phyloP scores from a whole-genome alignment of 1,139 yeast genomes.

The Debaryomyces fabryi region DNA sequence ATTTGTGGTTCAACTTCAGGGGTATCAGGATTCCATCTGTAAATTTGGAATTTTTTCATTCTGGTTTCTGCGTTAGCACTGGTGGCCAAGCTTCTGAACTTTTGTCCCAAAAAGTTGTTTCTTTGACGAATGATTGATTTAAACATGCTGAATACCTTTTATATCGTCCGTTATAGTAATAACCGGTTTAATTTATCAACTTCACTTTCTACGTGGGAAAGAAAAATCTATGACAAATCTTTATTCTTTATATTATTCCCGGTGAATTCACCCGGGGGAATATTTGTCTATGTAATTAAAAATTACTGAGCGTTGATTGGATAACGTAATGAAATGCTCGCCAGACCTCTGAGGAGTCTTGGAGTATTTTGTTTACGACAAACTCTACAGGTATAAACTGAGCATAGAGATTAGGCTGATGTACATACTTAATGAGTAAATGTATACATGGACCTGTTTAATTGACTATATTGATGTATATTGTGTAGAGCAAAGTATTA shows the following conservation, averaged over 20 bases:
- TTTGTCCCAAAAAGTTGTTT: constrained; percentile 10
- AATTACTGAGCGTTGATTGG: constrained; percentile 7
- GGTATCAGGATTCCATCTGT: constrained; percentile 98
- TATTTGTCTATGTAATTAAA: constrained; percentile 4
- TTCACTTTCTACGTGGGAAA: not conserved
- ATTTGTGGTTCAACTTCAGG: constrained; percentile 91
- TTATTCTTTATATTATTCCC: constrained; percentile 7
- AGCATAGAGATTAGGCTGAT: not conserved
- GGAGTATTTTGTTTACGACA: not conserved
- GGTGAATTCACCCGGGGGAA: constrained; percentile 8
- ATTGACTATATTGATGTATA: not conserved
- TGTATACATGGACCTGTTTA: not conserved
- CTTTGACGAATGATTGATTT: constrained; percentile 34
- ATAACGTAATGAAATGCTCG: constrained; percentile 1
- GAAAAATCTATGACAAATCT: constrained; percentile 5
- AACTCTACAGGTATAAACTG: not conserved
- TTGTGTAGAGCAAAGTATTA: not conserved
- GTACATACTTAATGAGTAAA: not conserved
- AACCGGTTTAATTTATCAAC: not conserved
- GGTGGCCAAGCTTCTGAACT: constrained; percentile 45
- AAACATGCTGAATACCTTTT: constrained; percentile 15
- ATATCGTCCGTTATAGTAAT: not conserved
- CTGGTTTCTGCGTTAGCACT: constrained; percentile 43
- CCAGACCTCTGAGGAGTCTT: not conserved
- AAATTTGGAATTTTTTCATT: constrained; percentile 83